Conservation (phyloP, 2,329 filamentous ascomycete species). For the Botrytis fabae region DNA sequence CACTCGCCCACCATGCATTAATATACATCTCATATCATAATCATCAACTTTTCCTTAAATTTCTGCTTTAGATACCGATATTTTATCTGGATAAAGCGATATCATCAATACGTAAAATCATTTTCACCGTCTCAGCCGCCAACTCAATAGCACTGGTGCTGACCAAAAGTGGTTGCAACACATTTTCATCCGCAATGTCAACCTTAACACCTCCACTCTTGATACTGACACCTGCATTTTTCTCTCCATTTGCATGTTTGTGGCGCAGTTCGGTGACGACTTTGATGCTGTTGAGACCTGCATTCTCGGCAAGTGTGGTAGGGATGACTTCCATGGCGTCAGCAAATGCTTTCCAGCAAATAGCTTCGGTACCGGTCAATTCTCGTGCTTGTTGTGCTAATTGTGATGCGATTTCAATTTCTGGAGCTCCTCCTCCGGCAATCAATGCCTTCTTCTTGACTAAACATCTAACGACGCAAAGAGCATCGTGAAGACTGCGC, state of each 20-base stretch:
- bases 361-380: constrained; percentile 87
- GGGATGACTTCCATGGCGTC: constrained; percentile 97
- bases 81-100: constrained; percentile 38
- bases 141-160: constrained; percentile 97
- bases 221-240: constrained; percentile 96
- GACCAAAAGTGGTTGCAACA: constrained; percentile 91
- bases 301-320: constrained; percentile 95
- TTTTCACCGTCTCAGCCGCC: constrained; percentile 93
- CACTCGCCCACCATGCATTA: constrained; percentile 22
- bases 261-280: constrained; percentile 95
- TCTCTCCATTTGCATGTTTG: constrained; percentile 91
- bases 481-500: constrained; percentile 92
- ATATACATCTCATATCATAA: constrained; percentile 23
- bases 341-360: constrained; percentile 99
- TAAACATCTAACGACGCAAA: constrained; percentile 94
- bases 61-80: constrained; percentile 8
- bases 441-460: constrained; percentile 99
- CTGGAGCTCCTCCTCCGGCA: constrained; percentile 91
- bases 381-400: constrained; percentile 79
- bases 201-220: constrained; percentile 95
- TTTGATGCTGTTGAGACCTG: constrained; percentile 96
- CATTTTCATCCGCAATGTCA: constrained; percentile 95
- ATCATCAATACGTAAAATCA: constrained; percentile 35
- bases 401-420: constrained; percentile 92
- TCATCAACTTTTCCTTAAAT: constrained; percentile 13